phyloP scores from a whole-genome alignment of 75 land plant genomes.

The Selaginella moellendorffii region DNA sequence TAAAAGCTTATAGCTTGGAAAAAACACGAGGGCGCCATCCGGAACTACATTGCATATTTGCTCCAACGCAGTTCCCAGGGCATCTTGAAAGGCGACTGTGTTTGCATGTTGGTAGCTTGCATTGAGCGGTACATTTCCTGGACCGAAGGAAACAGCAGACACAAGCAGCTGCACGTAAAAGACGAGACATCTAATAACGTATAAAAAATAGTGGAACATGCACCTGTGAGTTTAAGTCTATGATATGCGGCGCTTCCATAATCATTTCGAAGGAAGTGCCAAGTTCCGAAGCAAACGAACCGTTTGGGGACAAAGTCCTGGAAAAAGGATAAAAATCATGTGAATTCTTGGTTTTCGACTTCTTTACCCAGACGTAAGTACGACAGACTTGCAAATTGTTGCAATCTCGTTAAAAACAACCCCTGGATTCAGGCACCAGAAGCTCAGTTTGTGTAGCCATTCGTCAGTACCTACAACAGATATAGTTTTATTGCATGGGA shows the following conservation, averaged over 20 bases:
- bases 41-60: constrained; percentile 71
- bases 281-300: constrained; percentile 91
- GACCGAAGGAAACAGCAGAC: constrained; percentile 51
- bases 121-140: constrained; percentile 53
- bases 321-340: background rate
- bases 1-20: constrained; percentile 87
- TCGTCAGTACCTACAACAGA: constrained; percentile 3
- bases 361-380: constrained; percentile 92
- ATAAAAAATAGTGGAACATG: background rate
- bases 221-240: constrained; percentile 75
- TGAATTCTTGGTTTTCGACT: too few relatives aligned
- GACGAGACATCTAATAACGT: background rate
- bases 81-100: constrained; percentile 76
- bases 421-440: constrained; percentile 92
- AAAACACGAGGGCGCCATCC: constrained; percentile 75
- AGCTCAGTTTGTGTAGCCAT: constrained; percentile 41
- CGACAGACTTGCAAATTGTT: constrained; percentile 44
- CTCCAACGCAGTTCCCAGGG: constrained; percentile 61
- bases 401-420: constrained; percentile 81
- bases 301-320: constrained; percentile 91
- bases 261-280: constrained; percentile 79
- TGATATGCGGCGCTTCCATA: constrained; percentile 90
- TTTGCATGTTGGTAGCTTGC: constrained; percentile 90
- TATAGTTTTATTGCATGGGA: background rate
- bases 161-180: constrained; percentile 55